Percentiles rank a stretch among this genome's conserved stretches.
These are phyloP conservation scores for Chamaenerion angustifolium DNA, from an alignment of 345 rosid genomes.

Conservation along the genomic window DNA sequence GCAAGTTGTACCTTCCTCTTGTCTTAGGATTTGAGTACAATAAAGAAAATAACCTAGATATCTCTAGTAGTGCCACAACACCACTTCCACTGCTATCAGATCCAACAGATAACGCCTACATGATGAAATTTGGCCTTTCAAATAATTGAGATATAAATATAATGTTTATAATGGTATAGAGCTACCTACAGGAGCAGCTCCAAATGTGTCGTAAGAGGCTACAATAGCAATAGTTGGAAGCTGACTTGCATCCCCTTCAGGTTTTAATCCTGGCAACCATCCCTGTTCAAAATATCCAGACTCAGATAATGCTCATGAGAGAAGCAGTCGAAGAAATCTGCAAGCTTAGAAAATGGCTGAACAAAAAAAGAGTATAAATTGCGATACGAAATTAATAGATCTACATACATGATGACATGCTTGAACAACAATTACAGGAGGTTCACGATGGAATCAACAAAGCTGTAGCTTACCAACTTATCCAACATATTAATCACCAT, in stretches of 20 bases:
- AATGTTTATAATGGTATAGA: not conserved
- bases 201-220: conserved; percentile 93
- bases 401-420: not conserved
- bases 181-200: conserved; percentile 85
- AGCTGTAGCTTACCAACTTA: no score
- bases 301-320: not conserved
- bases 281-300: conserved; percentile 34
- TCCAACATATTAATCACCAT: no score
- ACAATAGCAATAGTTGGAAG: conserved; percentile 93
- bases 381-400: no score
- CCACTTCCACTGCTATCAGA: conserved; percentile 98
- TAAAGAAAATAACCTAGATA: conserved; percentile 85
- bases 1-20: conserved; percentile 86
- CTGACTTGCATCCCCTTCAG: conserved; percentile 78
- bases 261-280: conserved; percentile 86
- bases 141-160: not conserved
- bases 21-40: conserved; percentile 91
- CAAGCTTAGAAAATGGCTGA: no score
- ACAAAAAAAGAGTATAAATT: no score
- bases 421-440: not conserved
- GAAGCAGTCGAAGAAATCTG: not conserved
- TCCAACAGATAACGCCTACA: conserved; percentile 89
- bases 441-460: no score
- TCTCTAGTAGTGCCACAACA: conserved; percentile 82
- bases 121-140: conserved; percentile 8